A percentile compares a stretch with the other conserved stretches of the same genome.
phyloP scores from a whole-genome alignment of 1,139 yeast genomes.

The Protomyces inouyei region DNA sequence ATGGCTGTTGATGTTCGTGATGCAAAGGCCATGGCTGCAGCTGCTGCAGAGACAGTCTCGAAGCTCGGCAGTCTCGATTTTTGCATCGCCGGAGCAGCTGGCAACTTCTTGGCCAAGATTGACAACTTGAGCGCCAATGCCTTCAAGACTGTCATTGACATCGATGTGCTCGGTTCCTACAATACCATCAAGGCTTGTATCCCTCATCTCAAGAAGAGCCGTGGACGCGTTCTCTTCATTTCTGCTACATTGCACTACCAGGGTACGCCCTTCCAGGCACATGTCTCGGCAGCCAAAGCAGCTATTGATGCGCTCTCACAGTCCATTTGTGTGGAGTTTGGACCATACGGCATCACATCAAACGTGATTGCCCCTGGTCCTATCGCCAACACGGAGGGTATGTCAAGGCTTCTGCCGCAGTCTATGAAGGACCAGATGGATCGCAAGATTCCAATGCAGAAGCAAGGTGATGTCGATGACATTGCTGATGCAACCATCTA shows the following conservation, averaged over 20 bases:
- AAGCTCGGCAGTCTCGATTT: constrained; percentile 70
- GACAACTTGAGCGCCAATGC: constrained; percentile 76
- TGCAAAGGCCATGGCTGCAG: constrained; percentile 52
- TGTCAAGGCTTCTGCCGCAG: constrained; percentile 51
- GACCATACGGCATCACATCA: constrained; percentile 75
- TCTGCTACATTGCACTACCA: constrained; percentile 83
- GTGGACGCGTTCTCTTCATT: constrained; percentile 65
- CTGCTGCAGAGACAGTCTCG: constrained; percentile 60
- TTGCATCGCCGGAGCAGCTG: constrained; percentile 94
- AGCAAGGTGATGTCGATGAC: constrained; percentile 69
- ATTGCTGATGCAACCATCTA: constrained; percentile 72
- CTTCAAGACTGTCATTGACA: constrained; percentile 75
- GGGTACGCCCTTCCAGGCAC: constrained; percentile 51
- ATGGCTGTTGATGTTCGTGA: constrained; percentile 71
- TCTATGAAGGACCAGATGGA: constrained; percentile 44
- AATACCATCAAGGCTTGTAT: constrained; percentile 71
- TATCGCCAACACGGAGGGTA: constrained; percentile 76
- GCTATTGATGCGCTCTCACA: constrained; percentile 83
- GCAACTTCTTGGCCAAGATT: constrained; percentile 79
- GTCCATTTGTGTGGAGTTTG: constrained; percentile 72
- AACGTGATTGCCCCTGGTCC: constrained; percentile 88
- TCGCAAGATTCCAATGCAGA: constrained; percentile 64
- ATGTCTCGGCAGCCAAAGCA: constrained; percentile 90
- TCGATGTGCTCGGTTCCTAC: constrained; percentile 79
- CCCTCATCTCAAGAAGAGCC: constrained; percentile 48